Percentiles rank a stretch among this genome's conserved stretches.
Evolutionary conservation across 352 stramenopile species (phyloP).

Genomic region (Heterotrichella gracilis): DNA sequence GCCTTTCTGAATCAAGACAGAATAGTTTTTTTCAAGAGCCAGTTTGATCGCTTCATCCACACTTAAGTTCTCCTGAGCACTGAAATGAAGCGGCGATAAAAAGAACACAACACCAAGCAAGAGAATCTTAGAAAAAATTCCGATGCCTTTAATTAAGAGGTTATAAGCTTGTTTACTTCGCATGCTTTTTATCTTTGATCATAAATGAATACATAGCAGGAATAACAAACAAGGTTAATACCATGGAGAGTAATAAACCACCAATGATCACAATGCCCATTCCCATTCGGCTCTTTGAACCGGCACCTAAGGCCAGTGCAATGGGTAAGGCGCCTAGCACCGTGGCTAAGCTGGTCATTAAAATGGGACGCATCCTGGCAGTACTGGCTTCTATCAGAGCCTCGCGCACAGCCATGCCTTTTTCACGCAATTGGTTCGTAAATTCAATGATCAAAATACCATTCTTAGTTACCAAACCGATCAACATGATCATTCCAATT

Average conservation of each 20-base stretch:
- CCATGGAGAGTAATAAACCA: neutral
- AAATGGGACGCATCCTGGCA: neutral
- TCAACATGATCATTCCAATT: neutral
- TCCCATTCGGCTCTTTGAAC: neutral
- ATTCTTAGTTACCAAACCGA: neutral
- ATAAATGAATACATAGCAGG: neutral
- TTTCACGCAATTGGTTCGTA: neutral
- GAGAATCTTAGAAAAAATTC: too few relatives aligned
- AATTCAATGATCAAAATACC: neutral
- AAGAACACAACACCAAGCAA: too few relatives aligned
- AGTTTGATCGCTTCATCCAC: neutral
- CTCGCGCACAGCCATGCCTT: neutral
- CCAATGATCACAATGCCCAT: neutral
- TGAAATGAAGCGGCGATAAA: too few relatives aligned
- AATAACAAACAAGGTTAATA: neutral
- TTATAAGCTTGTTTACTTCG: too few relatives aligned
- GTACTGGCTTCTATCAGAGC: neutral
- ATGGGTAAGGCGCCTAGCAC: neutral
- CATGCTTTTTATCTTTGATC: too few relatives aligned
- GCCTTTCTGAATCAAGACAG: neutral
- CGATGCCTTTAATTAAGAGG: too few relatives aligned
- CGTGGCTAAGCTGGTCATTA: neutral
- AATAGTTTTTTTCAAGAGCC: conserved; percentile 2
- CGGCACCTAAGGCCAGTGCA: neutral
- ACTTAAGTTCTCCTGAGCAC: neutral